A percentile compares a stretch with the other conserved stretches of the same genome.
Evolutionary conservation across 257 asterid genomes (phyloP).

Genomic region (Gentiana dahurica): DNA sequence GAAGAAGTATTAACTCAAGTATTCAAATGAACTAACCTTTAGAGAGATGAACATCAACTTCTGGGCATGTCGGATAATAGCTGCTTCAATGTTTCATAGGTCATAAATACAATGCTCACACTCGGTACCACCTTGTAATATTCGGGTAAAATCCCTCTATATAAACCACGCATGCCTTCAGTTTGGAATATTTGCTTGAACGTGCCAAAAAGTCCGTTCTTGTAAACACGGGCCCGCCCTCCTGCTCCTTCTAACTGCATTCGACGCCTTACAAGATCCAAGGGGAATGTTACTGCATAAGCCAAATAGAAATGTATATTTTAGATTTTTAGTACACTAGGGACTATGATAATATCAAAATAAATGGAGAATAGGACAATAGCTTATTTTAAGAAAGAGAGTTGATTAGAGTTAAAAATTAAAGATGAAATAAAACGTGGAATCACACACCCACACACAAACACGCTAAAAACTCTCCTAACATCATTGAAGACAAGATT

Average conservation of each 20-base stretch:
- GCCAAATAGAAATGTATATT: not conserved
- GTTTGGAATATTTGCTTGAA: slow-evolving; percentile 37
- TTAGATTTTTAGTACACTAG: no score
- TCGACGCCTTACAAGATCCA: slow-evolving; percentile 79
- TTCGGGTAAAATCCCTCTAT: slow-evolving; percentile 75
- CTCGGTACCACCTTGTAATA: slow-evolving; percentile 80
- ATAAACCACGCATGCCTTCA: slow-evolving; percentile 60
- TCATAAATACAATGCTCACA: slow-evolving; percentile 74
- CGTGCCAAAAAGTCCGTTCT: slow-evolving; percentile 50
- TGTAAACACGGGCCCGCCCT: slow-evolving; percentile 64
- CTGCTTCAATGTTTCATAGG: slow-evolving; percentile 71
- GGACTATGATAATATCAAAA: no score
- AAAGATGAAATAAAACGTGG: no score
- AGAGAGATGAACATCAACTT: slow-evolving; percentile 12
- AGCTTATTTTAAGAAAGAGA: no score
- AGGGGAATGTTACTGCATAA: slow-evolving; percentile 64
- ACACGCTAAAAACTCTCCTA: no score
- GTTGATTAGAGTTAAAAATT: no score
- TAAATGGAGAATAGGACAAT: no score
- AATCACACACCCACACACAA: no score
- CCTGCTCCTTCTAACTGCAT: slow-evolving; percentile 93
- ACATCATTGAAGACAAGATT: no score
- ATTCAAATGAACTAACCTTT: slow-evolving; percentile 5
- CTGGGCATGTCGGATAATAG: slow-evolving; percentile 39
- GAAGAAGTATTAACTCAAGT: not conserved